Percentiles rank a stretch among this genome's conserved stretches.
These are phyloP conservation scores for Rhizopus sp. DNA, from an alignment of 371 early-diverging fungal genomes.

Conservation along the genomic window DNA sequence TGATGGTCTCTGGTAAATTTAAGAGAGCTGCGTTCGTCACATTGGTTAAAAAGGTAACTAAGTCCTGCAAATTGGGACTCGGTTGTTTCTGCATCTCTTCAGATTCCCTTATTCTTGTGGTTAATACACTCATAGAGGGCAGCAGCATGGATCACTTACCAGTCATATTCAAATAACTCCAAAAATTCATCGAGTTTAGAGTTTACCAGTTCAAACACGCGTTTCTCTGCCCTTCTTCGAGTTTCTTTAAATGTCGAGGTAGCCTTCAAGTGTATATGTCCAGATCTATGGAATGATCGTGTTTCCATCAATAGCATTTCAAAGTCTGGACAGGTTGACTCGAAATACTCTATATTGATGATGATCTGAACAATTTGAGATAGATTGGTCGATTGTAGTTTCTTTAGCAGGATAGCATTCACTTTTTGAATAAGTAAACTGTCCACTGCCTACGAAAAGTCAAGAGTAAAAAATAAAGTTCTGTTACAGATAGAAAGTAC, in stretches of 20 bases:
- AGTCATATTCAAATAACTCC: conserved; percentile 82
- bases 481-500: conserved; percentile 24
- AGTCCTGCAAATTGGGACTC: conserved; percentile 72
- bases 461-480: background rate
- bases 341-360: conserved; percentile 80
- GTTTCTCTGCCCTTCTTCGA: conserved; percentile 71
- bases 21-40: conserved; percentile 73
- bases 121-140: background rate
- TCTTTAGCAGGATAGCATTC: conserved; percentile 68
- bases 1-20: conserved; percentile 70
- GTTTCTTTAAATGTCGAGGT: conserved; percentile 75
- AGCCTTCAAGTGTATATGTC: conserved; percentile 69
- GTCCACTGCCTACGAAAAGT: conserved; percentile 65
- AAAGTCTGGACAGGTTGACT: conserved; percentile 76
- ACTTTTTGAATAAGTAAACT: conserved; percentile 75
- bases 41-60: conserved; percentile 70
- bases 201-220: conserved; percentile 80
- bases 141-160: conserved; percentile 38
- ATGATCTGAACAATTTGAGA: conserved; percentile 83
- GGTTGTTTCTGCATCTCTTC: conserved; percentile 46
- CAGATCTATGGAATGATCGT: conserved; percentile 59
- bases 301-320: conserved; percentile 76
- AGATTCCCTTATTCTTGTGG: conserved; percentile 32
- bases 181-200: conserved; percentile 82
- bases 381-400: conserved; percentile 67